Conservation (phyloP, 371 early-diverging fungal genomes). For the Mucor plumbeus region DNA sequence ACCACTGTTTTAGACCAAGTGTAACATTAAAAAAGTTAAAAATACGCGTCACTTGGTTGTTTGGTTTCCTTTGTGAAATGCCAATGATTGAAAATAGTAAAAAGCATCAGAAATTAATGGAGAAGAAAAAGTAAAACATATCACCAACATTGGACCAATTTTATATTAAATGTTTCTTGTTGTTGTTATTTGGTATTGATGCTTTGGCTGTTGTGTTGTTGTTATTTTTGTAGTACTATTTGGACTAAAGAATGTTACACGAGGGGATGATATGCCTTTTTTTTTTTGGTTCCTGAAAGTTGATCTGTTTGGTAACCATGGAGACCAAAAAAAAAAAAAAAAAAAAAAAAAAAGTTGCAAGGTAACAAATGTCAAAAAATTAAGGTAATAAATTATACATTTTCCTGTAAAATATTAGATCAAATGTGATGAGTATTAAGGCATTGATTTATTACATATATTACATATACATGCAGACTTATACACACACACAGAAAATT, state of each 20-base stretch:
- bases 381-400: neutral
- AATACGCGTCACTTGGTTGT: conserved; percentile 9
- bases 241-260: conserved; percentile 19
- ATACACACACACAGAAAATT: neutral
- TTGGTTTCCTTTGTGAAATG: neutral
- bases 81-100: neutral
- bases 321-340: neutral
- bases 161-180: neutral
- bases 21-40: conserved; percentile 19
- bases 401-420: neutral
- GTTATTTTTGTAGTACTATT: neutral
- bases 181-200: neutral
- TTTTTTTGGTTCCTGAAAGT: conserved; percentile 15
- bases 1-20: conserved; percentile 20
- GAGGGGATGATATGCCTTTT: conserved; percentile 15
- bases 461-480: neutral
- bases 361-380: neutral
- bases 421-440: neutral
- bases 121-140: neutral
- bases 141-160: neutral
- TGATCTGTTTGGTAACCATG: neutral
- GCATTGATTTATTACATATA: neutral
- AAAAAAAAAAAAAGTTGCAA: neutral
- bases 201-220: neutral
- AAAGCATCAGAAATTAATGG: neutral